Conservation (phyloP, 225 moss, liverwort and hornwort genomes). For the Physcomitrium patens region DNA sequence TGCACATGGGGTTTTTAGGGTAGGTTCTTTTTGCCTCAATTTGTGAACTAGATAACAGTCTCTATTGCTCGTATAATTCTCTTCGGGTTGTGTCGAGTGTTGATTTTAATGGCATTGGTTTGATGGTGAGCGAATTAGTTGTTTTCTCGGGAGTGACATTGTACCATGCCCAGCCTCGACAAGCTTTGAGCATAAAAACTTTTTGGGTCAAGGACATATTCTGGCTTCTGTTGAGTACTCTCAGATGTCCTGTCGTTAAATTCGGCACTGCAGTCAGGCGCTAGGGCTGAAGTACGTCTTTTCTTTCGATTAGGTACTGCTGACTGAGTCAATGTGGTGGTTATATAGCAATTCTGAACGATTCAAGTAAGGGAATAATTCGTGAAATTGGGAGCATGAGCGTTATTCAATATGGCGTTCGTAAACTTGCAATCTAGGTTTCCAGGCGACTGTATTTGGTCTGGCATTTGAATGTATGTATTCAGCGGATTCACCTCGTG, state of each 20-base stretch:
- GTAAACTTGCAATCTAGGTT: not conserved
- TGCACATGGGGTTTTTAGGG: too few relatives aligned
- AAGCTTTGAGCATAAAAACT: too few relatives aligned
- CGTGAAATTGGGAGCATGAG: not conserved
- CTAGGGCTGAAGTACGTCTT: not conserved
- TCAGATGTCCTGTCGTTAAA: not conserved
- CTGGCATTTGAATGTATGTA: not conserved
- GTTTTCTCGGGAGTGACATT: too few relatives aligned
- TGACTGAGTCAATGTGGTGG: constrained; percentile 6
- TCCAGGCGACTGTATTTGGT: not conserved
- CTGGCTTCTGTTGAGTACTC: constrained; percentile 6
- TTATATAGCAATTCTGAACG: too few relatives aligned
- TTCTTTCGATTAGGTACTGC: not conserved
- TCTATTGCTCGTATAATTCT: too few relatives aligned
- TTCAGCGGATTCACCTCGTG: not conserved
- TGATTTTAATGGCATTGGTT: too few relatives aligned
- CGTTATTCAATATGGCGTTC: not conserved
- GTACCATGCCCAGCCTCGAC: too few relatives aligned
- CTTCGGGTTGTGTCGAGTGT: too few relatives aligned
- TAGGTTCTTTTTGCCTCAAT: too few relatives aligned
- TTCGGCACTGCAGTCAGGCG: not conserved
- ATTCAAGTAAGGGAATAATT: not conserved
- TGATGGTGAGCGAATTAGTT: too few relatives aligned
- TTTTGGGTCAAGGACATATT: too few relatives aligned
- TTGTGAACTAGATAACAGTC: too few relatives aligned